Evolutionary conservation across 2,329 filamentous ascomycete genomes (phyloP), one percentile per base, ranked within the genome.

Genomic region (Fusarium cyanostomum): DNA sequence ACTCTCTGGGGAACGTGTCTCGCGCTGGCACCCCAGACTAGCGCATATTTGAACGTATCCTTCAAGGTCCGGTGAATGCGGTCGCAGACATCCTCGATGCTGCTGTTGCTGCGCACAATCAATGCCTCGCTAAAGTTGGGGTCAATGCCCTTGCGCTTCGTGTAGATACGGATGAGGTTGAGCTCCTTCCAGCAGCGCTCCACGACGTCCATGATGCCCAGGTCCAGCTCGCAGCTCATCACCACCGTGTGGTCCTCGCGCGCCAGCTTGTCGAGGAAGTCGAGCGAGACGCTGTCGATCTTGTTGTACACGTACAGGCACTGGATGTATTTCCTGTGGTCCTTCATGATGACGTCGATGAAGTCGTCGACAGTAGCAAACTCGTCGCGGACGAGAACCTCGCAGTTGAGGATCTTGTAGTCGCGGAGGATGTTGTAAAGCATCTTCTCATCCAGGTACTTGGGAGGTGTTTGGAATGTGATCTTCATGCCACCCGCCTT

Each of bases 241-340:
- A 99, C 94, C 24, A 91, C 92, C 0, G 96, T 98, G 76, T 98
- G 84, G 4, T 93, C 92, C 79, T 99, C 96, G 59, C 93, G 89
- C 6, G 96, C 95, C 18, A 99, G 84, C 74, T 90, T 88, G 81
- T 99, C 92, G 43, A 99, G 86, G 78, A 96, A 96, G 75, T 97
- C 93, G 66, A 99, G 86, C 37, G 91, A 94, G 59, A 99, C 92
- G 75, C 88, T 90, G 80, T 99, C 95, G 80, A 99, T 96, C 81
- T 99, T 99, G 89, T 99, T 99, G 88, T 99, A 99, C 28, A 98
- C 94, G 79, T 99, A 99, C 28, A 99, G 84, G 74, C 92, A 89
- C 75, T 84, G 87, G 82, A 99, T 97, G 82, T 99, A 99, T 78
- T 96, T 99, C 74, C 95, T 85, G 82, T 99, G 95, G 74, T 97